Evolutionary conservation across 768 basidiomycete genomes (phyloP), one percentile per base, ranked within the genome.

Genomic region (Cyclocybe aegerita): DNA sequence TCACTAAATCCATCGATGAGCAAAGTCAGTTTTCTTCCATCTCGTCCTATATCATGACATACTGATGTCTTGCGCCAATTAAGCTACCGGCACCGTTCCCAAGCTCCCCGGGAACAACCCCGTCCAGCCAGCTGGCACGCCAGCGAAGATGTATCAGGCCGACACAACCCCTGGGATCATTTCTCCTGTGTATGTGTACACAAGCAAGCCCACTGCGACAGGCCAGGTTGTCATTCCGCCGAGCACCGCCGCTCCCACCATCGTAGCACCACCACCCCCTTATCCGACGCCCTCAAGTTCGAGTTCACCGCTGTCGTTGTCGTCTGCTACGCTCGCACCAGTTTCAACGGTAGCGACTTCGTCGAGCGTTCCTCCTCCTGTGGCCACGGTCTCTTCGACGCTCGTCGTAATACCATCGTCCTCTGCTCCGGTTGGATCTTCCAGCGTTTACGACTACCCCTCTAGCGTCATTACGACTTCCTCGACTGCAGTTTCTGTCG

Each of bases 61-160:
- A 32, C 59, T 42, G 7, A 8, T 15, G 9, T 9, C 44, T 16
- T 15, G 16, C 52, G 7, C 14, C 9, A 4, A n/a, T 38, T 12
- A 51, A 75, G 73, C 64, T 2, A 66, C 63, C 12, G 74, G 74
- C 43, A 72, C 63, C 2, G 50, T 75, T 39, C 4, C 49, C 34
- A 58, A 65, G 31, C 69, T 75, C 33, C 74, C 74, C 0, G 74
- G 74, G 7, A 73, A 73, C 63, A 75, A 75, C 55, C 72, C 73
- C 12, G 67, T 75, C 30, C 61, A 65, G 38, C 48, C 50, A 15
- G 60, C 59, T 40, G 66, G 65, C 9, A 40, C 39, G 15, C 47
- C 39, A 8, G 69, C 66, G 6, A 55, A 59, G 0, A 53, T 60
- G 49, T 59, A 53, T 41, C 12, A 53, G 23, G 65, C 64, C 40